phyloP scores from a whole-genome alignment of 2,329 filamentous ascomycete genomes.

The Fusarium neocosmosporiellum region DNA sequence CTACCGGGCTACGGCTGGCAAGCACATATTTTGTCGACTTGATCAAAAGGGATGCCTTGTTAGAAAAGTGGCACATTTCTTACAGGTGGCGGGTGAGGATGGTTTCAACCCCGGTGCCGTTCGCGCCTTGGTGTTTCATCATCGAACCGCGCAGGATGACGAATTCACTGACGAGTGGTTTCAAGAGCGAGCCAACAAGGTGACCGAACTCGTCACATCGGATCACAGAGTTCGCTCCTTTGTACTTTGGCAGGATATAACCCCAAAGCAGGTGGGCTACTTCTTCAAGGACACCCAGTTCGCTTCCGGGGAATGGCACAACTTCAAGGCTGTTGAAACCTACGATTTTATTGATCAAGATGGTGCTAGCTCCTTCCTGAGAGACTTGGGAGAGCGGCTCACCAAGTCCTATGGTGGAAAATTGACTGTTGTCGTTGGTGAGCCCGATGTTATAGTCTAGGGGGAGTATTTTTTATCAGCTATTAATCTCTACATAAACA shows the following conservation, averaged over 20 bases:
- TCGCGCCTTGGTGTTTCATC: neutral
- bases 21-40: neutral
- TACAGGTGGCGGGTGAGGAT: neutral
- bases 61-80: neutral
- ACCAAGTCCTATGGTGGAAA: neutral
- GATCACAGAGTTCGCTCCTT: neutral
- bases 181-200: neutral
- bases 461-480: no score
- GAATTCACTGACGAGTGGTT: neutral
- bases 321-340: neutral
- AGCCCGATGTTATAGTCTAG: neutral
- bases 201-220: neutral
- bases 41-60: neutral
- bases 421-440: neutral
- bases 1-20: neutral
- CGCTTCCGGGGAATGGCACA: neutral
- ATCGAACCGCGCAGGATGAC: neutral
- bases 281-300: constrained; percentile 2
- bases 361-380: neutral
- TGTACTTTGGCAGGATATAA: neutral
- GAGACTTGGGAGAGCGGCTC: neutral
- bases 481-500: no score
- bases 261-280: neutral
- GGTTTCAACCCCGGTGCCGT: neutral
- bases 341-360: neutral